Evolutionary conservation across 2,329 filamentous ascomycete genomes (phyloP), one percentile per base, ranked within the genome.

Genomic region (Stemphylium vesicarium): DNA sequence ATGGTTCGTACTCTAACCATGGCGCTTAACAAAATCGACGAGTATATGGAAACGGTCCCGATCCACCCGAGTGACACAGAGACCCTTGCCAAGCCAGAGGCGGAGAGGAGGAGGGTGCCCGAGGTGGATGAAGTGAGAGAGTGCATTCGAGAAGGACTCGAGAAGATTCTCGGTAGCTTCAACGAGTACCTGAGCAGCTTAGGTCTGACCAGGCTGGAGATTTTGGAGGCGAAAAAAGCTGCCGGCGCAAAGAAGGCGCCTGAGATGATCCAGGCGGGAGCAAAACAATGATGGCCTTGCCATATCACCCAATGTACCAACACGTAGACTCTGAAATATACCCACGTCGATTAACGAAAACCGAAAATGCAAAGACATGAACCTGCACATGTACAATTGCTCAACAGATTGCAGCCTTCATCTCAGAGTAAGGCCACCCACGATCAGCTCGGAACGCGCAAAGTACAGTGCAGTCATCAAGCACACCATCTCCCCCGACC

Each of bases 31-130:
- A 86, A 86, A 62, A 78, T 96, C 3, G 88, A 96, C 66, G 77
- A 72, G 1, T 92, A 96, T 69, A 82, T 86, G 60, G 73, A 74
- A 7, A 76, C 67, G 2, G 78, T 89, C 38, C 81, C 85, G 1
- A 75, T 85, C 3, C 91, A 95, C 74, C 96, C 91, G 91, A 93
- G 90, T 1, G 92, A 96, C 72, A 78, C 89, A 2, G 80, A 84
- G 15, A 84, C 85, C 52, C 46, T 69, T 13, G 70, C 74, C 1
- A 72, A 75, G 20, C 81, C 79, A 50, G 79, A 84, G 68, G 74
- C 62, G 57, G 66, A 62, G 35, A 74, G 77, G 18, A 76, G 77
- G 42, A 75, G 73, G 4, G 75, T 84, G 1, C 75, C 77, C 0
- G 90, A 94, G 64, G 87, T 96, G n/a, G 86, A 93, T 16, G 80